Evolutionary conservation across 2,329 filamentous ascomycete genomes (phyloP), one percentile per base, ranked within the genome.

Genomic region (Didymella exigua): DNA sequence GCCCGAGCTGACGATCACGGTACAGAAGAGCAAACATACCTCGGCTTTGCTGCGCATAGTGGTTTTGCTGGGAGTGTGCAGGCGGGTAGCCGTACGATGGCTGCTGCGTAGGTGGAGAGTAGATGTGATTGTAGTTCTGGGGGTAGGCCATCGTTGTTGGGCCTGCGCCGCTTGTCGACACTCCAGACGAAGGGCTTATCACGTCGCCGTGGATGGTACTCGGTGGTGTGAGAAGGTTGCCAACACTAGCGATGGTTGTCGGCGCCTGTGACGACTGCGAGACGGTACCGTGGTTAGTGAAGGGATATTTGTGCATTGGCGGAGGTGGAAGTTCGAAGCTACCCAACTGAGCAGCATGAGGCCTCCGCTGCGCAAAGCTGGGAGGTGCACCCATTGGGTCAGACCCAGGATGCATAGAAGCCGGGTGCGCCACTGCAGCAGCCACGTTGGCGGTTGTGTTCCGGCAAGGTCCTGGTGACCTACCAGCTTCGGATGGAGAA

Each of bases 361-460:
- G 84, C 75, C 89, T 85, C 68, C 89, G 84, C 74, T 87, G 82
- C 64, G 87, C 85, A 72, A 92, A 86, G 78, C 88, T 89, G 71
- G 83, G 81, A 66, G 84, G 81, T 67, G 81, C 79, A 74, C 81
- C 81, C 78, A 87, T 82, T 73, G 79, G 78, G 74, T 87, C 84
- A 70, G 84, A 76, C 71, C 81, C 80, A 72, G 83, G 78, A 77
- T 84, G 82, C 84, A 87, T 88, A 73, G 82, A 83, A 71, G 81
- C 77, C 72, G 82, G 80, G 68, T 81, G 82, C 67, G 83, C 79
- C 70, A 85, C 82, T 67, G 84, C 82, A 72, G 84, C 81, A 79
- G 84, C 84, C 85, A 87, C 82, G 77, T 79, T 85, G 79, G 75
- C 80, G 76, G 78, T 77, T 80, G 75, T 72, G 74, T 73, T 49